Percentiles rank a stretch among this genome's conserved stretches.
These are phyloP conservation scores for Amesomyces nigricolor DNA, from an alignment of 2,329 filamentous ascomycete species.

Conservation along the genomic window DNA sequence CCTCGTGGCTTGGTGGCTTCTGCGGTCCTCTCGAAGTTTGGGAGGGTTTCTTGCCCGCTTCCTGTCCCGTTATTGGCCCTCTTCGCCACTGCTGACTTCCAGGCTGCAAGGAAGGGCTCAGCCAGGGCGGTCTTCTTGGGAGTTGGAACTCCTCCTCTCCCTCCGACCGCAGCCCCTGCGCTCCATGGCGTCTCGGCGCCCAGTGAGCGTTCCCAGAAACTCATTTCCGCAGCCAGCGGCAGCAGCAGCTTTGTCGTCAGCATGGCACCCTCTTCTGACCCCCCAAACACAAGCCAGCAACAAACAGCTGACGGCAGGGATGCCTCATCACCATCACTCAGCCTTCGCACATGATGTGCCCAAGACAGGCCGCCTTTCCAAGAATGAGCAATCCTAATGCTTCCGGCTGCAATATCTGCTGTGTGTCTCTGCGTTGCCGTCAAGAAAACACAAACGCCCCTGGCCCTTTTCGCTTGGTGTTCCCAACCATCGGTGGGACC, in stretches of 20 bases:
- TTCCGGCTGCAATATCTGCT: not conserved
- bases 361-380: not conserved
- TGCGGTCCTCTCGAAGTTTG: not conserved
- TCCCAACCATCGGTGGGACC: conserved; percentile 7
- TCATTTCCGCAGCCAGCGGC: not conserved
- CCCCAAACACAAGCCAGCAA: not conserved
- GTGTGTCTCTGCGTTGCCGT: not conserved
- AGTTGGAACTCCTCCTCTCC: not conserved
- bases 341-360: not conserved
- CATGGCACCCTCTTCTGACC: not conserved
- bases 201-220: not conserved
- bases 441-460: not conserved
- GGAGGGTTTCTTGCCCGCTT: not conserved
- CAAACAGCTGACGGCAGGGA: not conserved
- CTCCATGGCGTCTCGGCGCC: not conserved
- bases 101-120: not conserved
- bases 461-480: not conserved
- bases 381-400: no score
- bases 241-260: not conserved
- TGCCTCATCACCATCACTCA: no score
- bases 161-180: not conserved
- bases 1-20: not conserved
- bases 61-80: not conserved
- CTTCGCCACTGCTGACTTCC: not conserved
- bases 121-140: not conserved